A percentile compares a stretch with the other conserved stretches of the same genome.
Evolutionary conservation across 768 basidiomycete species (phyloP).

Genomic region (Trametes sanguinea): DNA sequence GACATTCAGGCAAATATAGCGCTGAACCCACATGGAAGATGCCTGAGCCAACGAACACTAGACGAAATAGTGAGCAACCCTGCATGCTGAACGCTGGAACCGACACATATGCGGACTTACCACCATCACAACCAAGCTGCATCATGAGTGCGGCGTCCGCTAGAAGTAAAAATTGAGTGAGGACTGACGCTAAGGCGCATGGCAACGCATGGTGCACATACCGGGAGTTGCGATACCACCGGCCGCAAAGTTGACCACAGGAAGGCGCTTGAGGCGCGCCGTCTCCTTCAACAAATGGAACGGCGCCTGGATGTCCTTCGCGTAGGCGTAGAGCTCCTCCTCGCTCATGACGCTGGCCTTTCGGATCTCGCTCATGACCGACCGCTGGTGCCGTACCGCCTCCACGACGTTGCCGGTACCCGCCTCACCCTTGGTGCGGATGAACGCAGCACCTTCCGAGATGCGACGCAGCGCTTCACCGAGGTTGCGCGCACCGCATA

Average conservation of each 20-base stretch:
- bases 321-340: conserved; percentile 91
- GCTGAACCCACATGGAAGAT: conserved; percentile 81
- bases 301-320: conserved; percentile 91
- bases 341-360: conserved; percentile 87
- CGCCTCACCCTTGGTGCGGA: conserved; percentile 95
- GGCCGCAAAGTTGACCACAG: conserved; percentile 96
- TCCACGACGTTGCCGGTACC: conserved; percentile 91
- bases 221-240: conserved; percentile 93
- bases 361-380: conserved; percentile 83
- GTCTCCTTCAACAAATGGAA: conserved; percentile 96
- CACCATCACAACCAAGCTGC: conserved; percentile 96
- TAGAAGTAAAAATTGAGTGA: conserved; percentile 30
- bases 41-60: conserved; percentile 97
- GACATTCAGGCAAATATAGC: background rate
- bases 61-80: conserved; percentile 4
- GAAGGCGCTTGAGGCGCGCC: conserved; percentile 88
- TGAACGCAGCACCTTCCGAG: conserved; percentile 96
- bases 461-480: conserved; percentile 97
- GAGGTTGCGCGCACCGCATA: conserved; percentile 92
- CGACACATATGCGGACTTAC: conserved; percentile 45
- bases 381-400: conserved; percentile 90
- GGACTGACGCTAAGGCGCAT: background rate
- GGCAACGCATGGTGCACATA: conserved; percentile 34
- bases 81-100: background rate
- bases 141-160: conserved; percentile 99